Evolutionary conservation across 208 protist genomes (phyloP), one percentile per base, ranked within the genome.

Genomic region (Wallacemonas rigidus): DNA sequence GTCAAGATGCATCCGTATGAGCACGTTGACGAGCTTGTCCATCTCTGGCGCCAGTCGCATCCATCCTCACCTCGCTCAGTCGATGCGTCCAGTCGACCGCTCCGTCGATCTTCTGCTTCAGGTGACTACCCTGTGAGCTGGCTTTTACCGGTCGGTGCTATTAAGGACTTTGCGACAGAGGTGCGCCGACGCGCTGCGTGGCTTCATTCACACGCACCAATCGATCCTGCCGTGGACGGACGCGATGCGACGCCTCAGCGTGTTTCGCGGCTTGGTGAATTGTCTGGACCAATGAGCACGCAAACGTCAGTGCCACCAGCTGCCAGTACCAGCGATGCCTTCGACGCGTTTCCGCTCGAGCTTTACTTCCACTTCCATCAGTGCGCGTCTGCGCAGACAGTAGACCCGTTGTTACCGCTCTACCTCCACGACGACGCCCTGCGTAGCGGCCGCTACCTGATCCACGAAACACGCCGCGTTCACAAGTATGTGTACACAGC

Each of bases 291-390:
- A n/a, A n/a, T n/a, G n/a, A n/a, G n/a, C n/a, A n/a, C n/a, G n/a
- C n/a, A n/a, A n/a, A n/a, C n/a, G 38, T 4, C 36, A 3, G 15
- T 15, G 9, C 35, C 12, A 61, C 60, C 43, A 3, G 6, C 12
- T 43, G 6, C 35, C 7, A 51, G 40, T n/a, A 43, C 11, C 3
- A 65, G 60, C 35, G 60, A 65, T 14, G 40, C 43, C 9, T 65
- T 65, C 36, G 43, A 65, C 60, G 40, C 60, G 2, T 65, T 65
- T 17, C 60, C 60, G 36, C 43, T 65, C 6, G 43, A 39, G 41
- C 60, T 65, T 3, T 53, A 65, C 60, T 65, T 65, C 35, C 60
- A 65, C 60, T 45, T 65, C 17, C 60, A 65, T 35, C 60, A 65
- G 41, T 65, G 38, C 43, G 4, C 15, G 8, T 26, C 38, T 2